Evolutionary conservation across 106 monocot species (phyloP).

Genomic region (Alisma plantagoaquatica): DNA sequence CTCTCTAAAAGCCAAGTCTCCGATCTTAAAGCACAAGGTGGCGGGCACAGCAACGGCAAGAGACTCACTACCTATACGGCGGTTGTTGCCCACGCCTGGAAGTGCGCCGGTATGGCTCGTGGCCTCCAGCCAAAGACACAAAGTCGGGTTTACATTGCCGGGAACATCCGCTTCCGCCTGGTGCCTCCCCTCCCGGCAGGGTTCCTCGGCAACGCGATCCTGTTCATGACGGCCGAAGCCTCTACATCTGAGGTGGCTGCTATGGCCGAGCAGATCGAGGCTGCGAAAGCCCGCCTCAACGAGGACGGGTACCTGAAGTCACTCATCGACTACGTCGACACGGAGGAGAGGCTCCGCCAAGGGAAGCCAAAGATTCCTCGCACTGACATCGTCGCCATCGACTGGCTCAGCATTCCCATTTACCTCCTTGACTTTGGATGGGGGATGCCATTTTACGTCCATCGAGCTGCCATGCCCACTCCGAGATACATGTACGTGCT

Average conservation of each 20-base stretch:
- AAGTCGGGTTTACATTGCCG: slow-evolving; percentile 32
- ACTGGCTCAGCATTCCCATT: slow-evolving; percentile 29
- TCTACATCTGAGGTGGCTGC: slow-evolving; percentile 13
- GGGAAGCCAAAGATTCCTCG: slow-evolving; percentile 7
- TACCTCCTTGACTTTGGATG: slow-evolving; percentile 43
- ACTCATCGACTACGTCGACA: slow-evolving; percentile 29
- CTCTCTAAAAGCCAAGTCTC: too few species aligned
- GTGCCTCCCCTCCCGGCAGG: slow-evolving; percentile 28
- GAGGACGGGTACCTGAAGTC: slow-evolving; percentile 31
- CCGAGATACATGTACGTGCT: slow-evolving; percentile 22
- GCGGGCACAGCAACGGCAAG: neutral
- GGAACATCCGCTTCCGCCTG: slow-evolving; percentile 18
- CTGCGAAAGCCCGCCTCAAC: slow-evolving; percentile 2
- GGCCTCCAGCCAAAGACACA: slow-evolving; percentile 4
- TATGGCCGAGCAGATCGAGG: slow-evolving; percentile 4
- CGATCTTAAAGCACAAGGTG: too few species aligned
- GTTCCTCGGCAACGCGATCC: slow-evolving; percentile 44
- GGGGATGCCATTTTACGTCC: slow-evolving; percentile 30
- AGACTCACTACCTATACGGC: slow-evolving; percentile 3
- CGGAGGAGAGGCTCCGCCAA: slow-evolving; percentile 2
- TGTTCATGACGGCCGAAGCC: slow-evolving; percentile 13
- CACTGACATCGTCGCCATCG: slow-evolving; percentile 22
- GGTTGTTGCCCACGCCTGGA: slow-evolving; percentile 36
- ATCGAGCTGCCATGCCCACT: slow-evolving; percentile 14
- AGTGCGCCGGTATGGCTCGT: slow-evolving; percentile 36